These are phyloP conservation scores for Beta vulgaris DNA, from an alignment of 148 eudicot species.

Conservation along the genomic window DNA sequence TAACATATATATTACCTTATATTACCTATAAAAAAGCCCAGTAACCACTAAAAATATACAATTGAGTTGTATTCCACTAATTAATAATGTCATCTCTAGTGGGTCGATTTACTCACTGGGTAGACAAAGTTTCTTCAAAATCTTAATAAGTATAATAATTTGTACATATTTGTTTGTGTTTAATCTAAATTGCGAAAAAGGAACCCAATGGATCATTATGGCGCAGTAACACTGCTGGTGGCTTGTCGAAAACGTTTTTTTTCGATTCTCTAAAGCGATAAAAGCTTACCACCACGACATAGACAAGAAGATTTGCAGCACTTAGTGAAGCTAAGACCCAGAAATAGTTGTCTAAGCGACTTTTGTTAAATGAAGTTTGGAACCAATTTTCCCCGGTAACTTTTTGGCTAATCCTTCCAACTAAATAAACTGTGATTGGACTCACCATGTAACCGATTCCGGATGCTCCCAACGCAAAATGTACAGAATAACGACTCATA, in stretches of 20 bases:
- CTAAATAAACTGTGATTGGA: slow-evolving; percentile 34
- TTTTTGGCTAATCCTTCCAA: slow-evolving; percentile 33
- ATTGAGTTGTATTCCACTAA: too few relatives aligned
- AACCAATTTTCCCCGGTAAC: slow-evolving; percentile 42
- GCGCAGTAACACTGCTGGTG: too few relatives aligned
- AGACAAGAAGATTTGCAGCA: slow-evolving; percentile 32
- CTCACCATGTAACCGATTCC: slow-evolving; percentile 42
- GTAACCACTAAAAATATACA: too few relatives aligned
- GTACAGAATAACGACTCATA: slow-evolving; percentile 20
- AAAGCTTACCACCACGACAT: slow-evolving; percentile 17
- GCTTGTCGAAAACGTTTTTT: not conserved
- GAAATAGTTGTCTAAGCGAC: slow-evolving; percentile 43
- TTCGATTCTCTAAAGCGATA: slow-evolving; percentile 29
- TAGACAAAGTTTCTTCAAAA: too few relatives aligned
- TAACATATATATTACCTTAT: too few relatives aligned
- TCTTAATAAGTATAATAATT: too few relatives aligned
- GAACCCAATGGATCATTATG: too few relatives aligned
- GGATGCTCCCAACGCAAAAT: slow-evolving; percentile 16
- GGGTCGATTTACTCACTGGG: too few relatives aligned
- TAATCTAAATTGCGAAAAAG: too few relatives aligned
- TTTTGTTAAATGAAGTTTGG: slow-evolving; percentile 36
- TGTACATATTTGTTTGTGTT: too few relatives aligned
- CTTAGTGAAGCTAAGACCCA: slow-evolving; percentile 42
- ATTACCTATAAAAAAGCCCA: too few relatives aligned
- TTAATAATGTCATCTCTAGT: too few relatives aligned